Evolutionary conservation across 176 grass and related monocot species (phyloP), one percentile per base, ranked within the genome.

Genomic region (Cocos nucifera): DNA sequence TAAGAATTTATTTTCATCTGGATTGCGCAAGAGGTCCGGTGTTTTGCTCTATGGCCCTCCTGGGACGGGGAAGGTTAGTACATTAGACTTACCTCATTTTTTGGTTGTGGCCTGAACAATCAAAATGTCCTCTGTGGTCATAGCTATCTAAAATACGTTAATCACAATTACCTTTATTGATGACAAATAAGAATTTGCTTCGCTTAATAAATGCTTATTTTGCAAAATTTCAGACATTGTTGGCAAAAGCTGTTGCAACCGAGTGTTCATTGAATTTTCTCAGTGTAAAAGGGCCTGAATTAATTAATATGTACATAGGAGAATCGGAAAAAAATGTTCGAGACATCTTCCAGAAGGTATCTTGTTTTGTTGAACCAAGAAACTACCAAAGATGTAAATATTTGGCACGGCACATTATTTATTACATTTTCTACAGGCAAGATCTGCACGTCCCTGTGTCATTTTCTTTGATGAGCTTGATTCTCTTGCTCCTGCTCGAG

Each of bases 381-480:
- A 59, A 27, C 48, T 57, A 44, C 25, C 8, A 19, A 17, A 62
- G 49, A 56, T 57, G 29, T 67, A 44, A 12, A 12, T 44, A 12
- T 44, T 44, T 44, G 35, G 35, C 35, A 14, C 2, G 2, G 35
- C 35, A 44, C 35, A 14, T 14, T 44, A 44, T 44, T 44, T 44
- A 44, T 44, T 44, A 44, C 35, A 44, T 44, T 44, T 44, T 44
- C 35, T 12, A 44, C 69, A 97, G 92, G 92, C 92, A 26, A 88
- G 92, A 59, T 79, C 81, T 55, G 92, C 92, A 67, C 78, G 84
- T 2, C 87, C 93, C 32, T 97, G 93, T 54, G 93, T 97, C 35
- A 97, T 97, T 78, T 97, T 97, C 73, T 97, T 97, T 72, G 93
- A 97, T 81, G 93, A 97, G 49, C 83, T 97, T 76, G 84, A 97